A percentile compares a stretch with the other conserved stretches of the same genome.
Conservation (phyloP, 2,329 filamentous ascomycete species). For the Ceratocystis cacaofunesta region DNA sequence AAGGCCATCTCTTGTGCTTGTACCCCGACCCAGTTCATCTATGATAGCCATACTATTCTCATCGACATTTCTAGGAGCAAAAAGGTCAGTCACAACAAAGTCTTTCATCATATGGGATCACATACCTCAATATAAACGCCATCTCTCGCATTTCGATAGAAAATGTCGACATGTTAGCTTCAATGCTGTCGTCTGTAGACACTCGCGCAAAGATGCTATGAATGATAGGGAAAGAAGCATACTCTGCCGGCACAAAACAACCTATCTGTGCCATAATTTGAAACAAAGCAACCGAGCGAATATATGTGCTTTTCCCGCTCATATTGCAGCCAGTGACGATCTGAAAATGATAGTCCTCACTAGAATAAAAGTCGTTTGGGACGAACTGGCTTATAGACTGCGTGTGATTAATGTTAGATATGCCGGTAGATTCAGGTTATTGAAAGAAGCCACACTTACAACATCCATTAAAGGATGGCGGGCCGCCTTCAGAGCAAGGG, state of each 20-base stretch:
- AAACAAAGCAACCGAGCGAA: constrained; percentile 68
- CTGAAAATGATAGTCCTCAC: constrained; percentile 68
- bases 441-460: constrained; percentile 22
- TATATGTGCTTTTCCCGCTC: constrained; percentile 95
- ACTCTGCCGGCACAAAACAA: constrained; percentile 74
- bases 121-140: constrained; percentile 65
- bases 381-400: constrained; percentile 46
- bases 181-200: constrained; percentile 73
- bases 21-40: constrained; percentile 84
- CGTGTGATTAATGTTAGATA: too few relatives aligned
- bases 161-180: constrained; percentile 86
- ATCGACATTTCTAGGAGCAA: constrained; percentile 50
- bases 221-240: constrained; percentile 65
- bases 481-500: constrained; percentile 56
- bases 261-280: constrained; percentile 91
- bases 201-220: constrained; percentile 77
- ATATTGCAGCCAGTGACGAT: constrained; percentile 95
- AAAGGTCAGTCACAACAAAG: not conserved
- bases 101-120: not conserved
- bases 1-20: constrained; percentile 74
- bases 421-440: too few relatives aligned
- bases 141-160: constrained; percentile 92
- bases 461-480: constrained; percentile 70
- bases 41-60: constrained; percentile 64
- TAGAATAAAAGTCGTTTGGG: constrained; percentile 81